phyloP scores from a whole-genome alignment of 176 grass and related monocot species.

The Rhynchospora breviuscula region DNA sequence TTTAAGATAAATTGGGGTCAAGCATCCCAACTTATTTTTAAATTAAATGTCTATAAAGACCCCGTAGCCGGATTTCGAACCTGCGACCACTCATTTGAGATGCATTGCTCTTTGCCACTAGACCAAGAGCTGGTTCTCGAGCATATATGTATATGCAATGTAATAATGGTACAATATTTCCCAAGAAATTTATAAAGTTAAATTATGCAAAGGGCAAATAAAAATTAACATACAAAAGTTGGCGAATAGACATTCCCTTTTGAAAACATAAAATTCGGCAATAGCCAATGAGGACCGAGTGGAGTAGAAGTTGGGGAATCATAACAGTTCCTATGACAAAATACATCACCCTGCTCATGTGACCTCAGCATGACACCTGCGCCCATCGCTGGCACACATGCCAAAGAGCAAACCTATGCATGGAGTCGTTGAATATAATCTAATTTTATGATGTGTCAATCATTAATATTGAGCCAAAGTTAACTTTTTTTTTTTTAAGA shows the following conservation, averaged over 20 bases:
- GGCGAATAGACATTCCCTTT: not conserved
- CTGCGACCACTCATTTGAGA: no score
- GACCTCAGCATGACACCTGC: not conserved
- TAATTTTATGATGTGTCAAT: not conserved
- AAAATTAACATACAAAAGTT: not conserved
- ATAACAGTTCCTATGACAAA: not conserved
- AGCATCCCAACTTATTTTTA: no score
- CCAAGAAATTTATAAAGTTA: not conserved
- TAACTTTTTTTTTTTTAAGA: no score
- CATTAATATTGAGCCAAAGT: not conserved
- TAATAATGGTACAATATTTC: not conserved
- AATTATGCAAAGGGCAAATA: not conserved
- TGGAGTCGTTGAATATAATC: not conserved
- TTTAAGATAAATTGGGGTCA: no score
- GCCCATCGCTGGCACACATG: conserved; percentile 15
- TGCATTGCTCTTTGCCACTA: no score
- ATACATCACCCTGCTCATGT: not conserved
- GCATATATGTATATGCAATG: not conserved
- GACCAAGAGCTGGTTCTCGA: no score
- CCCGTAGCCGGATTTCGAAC: no score
- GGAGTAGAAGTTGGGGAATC: not conserved
- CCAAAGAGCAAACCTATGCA: not conserved
- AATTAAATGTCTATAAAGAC: no score
- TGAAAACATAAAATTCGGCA: not conserved
- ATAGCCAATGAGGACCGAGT: not conserved